Base-by-base conservation (phyloP, 1,284 basidiomycete species). In the Cutaneotrichosporon mucoides region DNA sequence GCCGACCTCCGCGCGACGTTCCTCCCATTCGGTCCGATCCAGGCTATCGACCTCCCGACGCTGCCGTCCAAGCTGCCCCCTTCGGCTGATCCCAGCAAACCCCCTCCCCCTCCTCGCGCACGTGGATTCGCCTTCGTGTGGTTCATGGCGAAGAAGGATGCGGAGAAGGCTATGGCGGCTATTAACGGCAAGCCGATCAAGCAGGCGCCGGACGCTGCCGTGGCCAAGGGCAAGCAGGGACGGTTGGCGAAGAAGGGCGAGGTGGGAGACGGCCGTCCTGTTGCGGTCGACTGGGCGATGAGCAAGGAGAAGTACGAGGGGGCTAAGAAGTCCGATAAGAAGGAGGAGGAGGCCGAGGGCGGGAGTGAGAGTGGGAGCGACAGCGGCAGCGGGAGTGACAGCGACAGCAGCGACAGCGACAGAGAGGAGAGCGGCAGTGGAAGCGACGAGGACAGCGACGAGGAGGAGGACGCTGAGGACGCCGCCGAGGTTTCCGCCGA, bases 81-180 rank as follows among this genome's bases (percentile, higher is more conserved):
- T 24, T 24, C 24, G 24, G 59, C 68, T 15, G 74, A 78, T 48
- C 75, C 73, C 0, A 56, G 66, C 40, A 76, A 75, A 55, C 72
- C 77, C 5, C 59, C 71, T 12, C 72, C 72, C 0, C 75, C 71
- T 16, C 75, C 77, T 2, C 81, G 85, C 24, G 84, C 84, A 33
- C 88, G 90, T 66, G 94, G 95, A 0, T 99, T 96, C 69, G 95
- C 92, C 0, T 98, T 99, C 70, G 87, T 98, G 11, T 97, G 93
- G 92, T 93, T 92, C 84, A 78, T 93, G 63, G 88, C 86, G 64
- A 86, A 85, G 69, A 87, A 88, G 62, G 90, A 94, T 70, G 94
- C 93, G 4, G 88, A 92, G 72, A 81, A 82, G 52, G 95, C 93
- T 0, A 83, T 98, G 64, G 86, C 87, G 65, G 85, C 82, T 5